Base-by-base conservation (phyloP, 495 filamentous ascomycete genomes). In the Rhizodiscina lignyota region DNA sequence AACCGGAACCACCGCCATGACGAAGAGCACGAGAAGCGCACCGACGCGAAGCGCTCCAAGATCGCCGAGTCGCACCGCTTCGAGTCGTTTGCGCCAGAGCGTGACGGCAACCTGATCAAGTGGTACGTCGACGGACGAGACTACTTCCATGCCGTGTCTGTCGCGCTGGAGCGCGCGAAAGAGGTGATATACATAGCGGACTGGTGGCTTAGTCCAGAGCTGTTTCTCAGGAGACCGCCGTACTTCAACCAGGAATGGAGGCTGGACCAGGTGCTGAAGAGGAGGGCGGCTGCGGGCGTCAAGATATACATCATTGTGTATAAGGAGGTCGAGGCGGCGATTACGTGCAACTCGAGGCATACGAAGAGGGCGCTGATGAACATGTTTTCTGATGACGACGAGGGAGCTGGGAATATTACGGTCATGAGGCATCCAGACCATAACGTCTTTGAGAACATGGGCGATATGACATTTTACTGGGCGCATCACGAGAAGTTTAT, bases 381-480 rank as follows among this genome's bases (percentile, higher is more conserved):
- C 8, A 64, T 97, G 1, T 94, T 83, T 48, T 83, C 83, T 0
- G 63, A 81, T 42, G 89, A 83, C 8, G 67, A 64, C 1, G 75
- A 72, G 0, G 87, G 87, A 0, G 62, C 81, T 48, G 81, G 81
- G 10, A 96, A 96, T 47, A 94, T 96, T 53, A 66, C 58, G 5
- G 67, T 93, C 22, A 77, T 96, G 74, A 72, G 87, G 18, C 87
- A 96, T 56, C 87, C 87, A 2, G 87, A 97, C 52, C 87, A 97
- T 55, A 92, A 93, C 44, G 67, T 93, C 22, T 70, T 96, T 27
- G 84, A 93, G 46, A 94, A 96, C 51, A 81, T 74, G 1, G 82
- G 81, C 5, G 87, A 96, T 41, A 93, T 93, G 85, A 94, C 84
- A 0, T 81, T 94, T 49, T 94, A 94, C 58, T 96, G 87, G 87